phyloP scores from a whole-genome alignment of 768 basidiomycete species.

The Termitomyces sp. region DNA sequence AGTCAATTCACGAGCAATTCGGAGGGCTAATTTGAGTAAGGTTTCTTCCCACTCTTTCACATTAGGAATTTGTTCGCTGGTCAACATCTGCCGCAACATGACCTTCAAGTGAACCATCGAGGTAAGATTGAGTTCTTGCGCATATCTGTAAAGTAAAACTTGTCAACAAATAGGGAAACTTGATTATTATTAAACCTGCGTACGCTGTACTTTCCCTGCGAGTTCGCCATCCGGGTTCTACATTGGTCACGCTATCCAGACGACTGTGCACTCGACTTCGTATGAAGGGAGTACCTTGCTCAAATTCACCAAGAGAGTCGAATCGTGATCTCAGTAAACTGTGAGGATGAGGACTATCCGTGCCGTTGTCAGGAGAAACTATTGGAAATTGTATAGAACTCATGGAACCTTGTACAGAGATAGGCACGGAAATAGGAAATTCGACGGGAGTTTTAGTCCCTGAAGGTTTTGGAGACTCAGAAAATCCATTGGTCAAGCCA shows the following conservation, averaged over 20 bases:
- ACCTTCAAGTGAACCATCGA: conserved; percentile 87
- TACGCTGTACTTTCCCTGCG: conserved; percentile 88
- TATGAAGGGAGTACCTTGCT: conserved; percentile 71
- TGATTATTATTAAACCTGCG: conserved; percentile 27
- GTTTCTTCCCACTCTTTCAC: conserved; percentile 85
- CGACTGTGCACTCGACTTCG: conserved; percentile 82
- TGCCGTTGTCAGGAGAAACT: conserved; percentile 66
- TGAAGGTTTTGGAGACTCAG: conserved; percentile 36
- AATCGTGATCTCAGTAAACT: conserved; percentile 55
- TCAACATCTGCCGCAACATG: conserved; percentile 90
- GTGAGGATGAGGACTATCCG: conserved; percentile 51
- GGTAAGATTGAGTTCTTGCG: conserved; percentile 76
- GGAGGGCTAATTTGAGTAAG: conserved; percentile 74
- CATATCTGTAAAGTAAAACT: conserved; percentile 52
- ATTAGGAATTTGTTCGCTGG: conserved; percentile 76
- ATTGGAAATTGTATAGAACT: conserved; percentile 81
- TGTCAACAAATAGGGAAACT: not conserved
- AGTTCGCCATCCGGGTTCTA: conserved; percentile 80
- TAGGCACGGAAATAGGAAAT: conserved; percentile 50
- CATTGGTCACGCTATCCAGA: conserved; percentile 46
- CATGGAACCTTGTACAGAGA: conserved; percentile 42
- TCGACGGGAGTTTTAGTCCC: conserved; percentile 51
- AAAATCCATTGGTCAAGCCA: conserved; percentile 36
- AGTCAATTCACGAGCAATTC: conserved; percentile 80
- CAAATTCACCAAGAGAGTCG: conserved; percentile 69